Evolutionary conservation across 2,329 filamentous ascomycete genomes (phyloP).

Genomic region (Aspergillus aculeatinus): DNA sequence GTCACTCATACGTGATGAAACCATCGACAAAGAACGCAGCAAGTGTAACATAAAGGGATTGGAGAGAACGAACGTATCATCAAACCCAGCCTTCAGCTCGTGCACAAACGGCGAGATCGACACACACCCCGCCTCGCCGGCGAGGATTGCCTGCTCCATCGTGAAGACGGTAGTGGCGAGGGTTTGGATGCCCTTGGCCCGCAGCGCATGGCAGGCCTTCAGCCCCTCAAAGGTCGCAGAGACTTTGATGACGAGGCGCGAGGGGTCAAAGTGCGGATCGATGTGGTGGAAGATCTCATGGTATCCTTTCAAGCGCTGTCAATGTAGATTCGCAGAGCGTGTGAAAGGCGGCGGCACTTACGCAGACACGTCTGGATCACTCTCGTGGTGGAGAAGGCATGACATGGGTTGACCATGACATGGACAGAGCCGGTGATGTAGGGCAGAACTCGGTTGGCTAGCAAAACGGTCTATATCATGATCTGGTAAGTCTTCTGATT

Average conservation of each 20-base stretch:
- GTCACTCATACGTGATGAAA: too few relatives aligned
- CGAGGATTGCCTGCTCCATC: slow-evolving; percentile 57
- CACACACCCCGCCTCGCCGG: slow-evolving; percentile 54
- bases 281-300: slow-evolving; percentile 1
- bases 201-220: slow-evolving; percentile 4
- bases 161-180: slow-evolving; percentile 52
- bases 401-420: slow-evolving; percentile 7
- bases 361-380: neutral
- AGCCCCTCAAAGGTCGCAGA: slow-evolving; percentile 10
- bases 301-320: neutral
- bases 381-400: neutral
- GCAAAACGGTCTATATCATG: neutral
- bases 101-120: slow-evolving; percentile 64
- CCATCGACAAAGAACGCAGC: too few relatives aligned
- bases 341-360: neutral
- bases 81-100: slow-evolving; percentile 36
- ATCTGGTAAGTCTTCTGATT: too few relatives aligned
- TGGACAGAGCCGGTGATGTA: slow-evolving; percentile 4
- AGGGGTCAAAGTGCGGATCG: neutral
- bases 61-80: neutral
- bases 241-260: slow-evolving; percentile 7
- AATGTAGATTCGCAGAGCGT: neutral
- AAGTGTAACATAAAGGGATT: neutral
- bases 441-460: neutral
- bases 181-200: slow-evolving; percentile 24